Percentiles rank a stretch among this genome's conserved stretches.
phyloP scores from a whole-genome alignment of 257 asterid genomes.

The Agastache rugosa region DNA sequence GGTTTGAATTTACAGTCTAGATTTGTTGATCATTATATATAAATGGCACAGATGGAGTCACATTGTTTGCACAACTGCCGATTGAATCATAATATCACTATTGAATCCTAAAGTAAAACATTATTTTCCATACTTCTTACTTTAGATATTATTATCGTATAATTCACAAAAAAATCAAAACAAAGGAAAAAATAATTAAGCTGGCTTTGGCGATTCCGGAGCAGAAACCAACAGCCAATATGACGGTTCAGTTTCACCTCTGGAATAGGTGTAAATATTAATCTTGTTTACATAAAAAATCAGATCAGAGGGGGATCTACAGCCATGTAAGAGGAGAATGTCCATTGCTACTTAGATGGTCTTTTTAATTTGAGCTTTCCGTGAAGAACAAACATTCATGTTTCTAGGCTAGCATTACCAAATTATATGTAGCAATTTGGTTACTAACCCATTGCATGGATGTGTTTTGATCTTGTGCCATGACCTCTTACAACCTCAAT shows the following conservation, averaged over 20 bases:
- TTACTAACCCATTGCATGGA: background rate
- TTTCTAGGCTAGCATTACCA: background rate
- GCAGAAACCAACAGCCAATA: background rate
- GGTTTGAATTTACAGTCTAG: background rate
- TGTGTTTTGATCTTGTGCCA: constrained; percentile 13
- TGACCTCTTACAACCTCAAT: constrained; percentile 8
- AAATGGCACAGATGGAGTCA: background rate
- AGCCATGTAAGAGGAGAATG: constrained; percentile 12
- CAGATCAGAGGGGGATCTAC: background rate
- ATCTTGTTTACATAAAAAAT: constrained; percentile 9
- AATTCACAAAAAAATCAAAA: background rate
- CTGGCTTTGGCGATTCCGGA: background rate
- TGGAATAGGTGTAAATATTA: background rate
- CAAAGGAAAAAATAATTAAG: background rate
- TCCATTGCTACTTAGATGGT: constrained; percentile 6
- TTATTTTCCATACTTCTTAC: background rate
- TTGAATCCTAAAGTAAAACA: background rate
- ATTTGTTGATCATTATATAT: background rate
- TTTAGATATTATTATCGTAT: background rate
- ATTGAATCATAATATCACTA: background rate
- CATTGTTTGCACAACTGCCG: background rate
- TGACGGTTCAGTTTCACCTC: background rate
- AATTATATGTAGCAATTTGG: constrained; percentile 5
- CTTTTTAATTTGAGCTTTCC: constrained; percentile 1
- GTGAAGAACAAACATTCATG: background rate